Evolutionary conservation across 2,329 filamentous ascomycete genomes (phyloP).

Genomic region (Ascochyta viciae-villosae): DNA sequence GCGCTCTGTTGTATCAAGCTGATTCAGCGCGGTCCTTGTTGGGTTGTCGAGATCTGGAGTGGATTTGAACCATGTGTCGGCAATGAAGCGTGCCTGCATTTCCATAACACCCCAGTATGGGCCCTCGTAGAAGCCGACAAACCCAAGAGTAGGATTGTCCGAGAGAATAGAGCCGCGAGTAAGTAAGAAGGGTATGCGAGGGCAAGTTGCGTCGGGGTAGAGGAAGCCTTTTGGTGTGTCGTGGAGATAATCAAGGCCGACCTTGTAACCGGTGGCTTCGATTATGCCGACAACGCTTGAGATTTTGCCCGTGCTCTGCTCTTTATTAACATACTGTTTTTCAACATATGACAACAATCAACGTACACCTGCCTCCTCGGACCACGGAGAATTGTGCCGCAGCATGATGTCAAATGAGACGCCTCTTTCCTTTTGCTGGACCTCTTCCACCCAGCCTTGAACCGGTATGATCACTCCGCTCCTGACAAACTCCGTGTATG

Average conservation of each 20-base stretch:
- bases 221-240: conserved; percentile 62
- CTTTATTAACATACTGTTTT: conserved; percentile 8
- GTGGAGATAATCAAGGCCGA: conserved; percentile 71
- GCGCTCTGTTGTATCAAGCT: conserved; percentile 25
- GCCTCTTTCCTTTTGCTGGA: conserved; percentile 22
- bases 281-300: conserved; percentile 63
- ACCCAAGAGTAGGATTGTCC: conserved; percentile 70
- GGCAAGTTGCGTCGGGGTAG: conserved; percentile 63
- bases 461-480: conserved; percentile 58
- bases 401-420: conserved; percentile 14
- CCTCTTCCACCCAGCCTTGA: conserved; percentile 44
- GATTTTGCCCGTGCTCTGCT: conserved; percentile 17
- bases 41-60: conserved; percentile 25
- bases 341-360: background rate
- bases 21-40: conserved; percentile 11
- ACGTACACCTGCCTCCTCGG: conserved; percentile 2
- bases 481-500: conserved; percentile 77
- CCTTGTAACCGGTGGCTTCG: conserved; percentile 76
- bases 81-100: conserved; percentile 78
- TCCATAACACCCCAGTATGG: conserved; percentile 90
- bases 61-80: conserved; percentile 62
- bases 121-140: conserved; percentile 83
- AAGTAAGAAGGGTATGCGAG: conserved; percentile 62
- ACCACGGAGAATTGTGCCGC: conserved; percentile 26
- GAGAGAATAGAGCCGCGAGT: conserved; percentile 73